phyloP scores from a whole-genome alignment of 2,329 filamentous ascomycete genomes.

The Penicillium sclerotigenum region DNA sequence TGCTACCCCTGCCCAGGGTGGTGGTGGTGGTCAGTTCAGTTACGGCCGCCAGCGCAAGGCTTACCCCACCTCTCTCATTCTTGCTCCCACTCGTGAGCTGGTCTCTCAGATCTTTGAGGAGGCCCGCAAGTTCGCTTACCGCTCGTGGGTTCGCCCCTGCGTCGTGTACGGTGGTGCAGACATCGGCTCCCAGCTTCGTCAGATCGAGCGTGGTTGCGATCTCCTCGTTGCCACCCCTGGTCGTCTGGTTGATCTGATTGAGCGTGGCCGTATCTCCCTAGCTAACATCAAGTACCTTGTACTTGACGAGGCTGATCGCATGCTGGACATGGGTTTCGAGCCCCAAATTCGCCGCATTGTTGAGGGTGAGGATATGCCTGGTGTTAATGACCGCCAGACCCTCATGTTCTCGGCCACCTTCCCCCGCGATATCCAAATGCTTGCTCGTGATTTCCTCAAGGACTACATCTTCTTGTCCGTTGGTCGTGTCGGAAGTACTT shows the following conservation, averaged over 20 bases:
- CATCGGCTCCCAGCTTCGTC: constrained; percentile 94
- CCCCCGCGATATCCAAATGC: constrained; percentile 98
- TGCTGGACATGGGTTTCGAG: constrained; percentile 99
- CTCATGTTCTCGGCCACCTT: constrained; percentile 99
- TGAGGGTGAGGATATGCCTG: constrained; percentile 96
- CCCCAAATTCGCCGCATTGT: constrained; percentile 98
- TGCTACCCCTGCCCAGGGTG: constrained; percentile 55
- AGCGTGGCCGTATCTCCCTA: constrained; percentile 96
- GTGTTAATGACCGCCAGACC: constrained; percentile 78
- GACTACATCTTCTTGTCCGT: constrained; percentile 99
- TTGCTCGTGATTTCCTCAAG: constrained; percentile 96
- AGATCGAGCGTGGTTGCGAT: constrained; percentile 97
- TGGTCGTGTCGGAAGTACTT: constrained; percentile 95
- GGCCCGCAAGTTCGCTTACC: constrained; percentile 95
- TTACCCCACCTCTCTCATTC: constrained; percentile 90
- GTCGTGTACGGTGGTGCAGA: constrained; percentile 99
- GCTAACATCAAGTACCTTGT: constrained; percentile 99
- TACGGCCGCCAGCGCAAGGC: constrained; percentile 96
- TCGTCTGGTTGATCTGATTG: constrained; percentile 95
- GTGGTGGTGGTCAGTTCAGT: constrained; percentile 54
- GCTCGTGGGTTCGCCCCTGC: constrained; percentile 96
- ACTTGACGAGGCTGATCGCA: constrained; percentile 98
- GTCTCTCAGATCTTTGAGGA: constrained; percentile 99
- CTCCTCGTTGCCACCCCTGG: constrained; percentile 94
- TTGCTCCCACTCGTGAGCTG: constrained; percentile 95